Percentiles rank a stretch among this genome's conserved stretches.
These are phyloP conservation scores for Hirschfeldia incana DNA, from an alignment of 345 rosid genomes.

Conservation along the genomic window DNA sequence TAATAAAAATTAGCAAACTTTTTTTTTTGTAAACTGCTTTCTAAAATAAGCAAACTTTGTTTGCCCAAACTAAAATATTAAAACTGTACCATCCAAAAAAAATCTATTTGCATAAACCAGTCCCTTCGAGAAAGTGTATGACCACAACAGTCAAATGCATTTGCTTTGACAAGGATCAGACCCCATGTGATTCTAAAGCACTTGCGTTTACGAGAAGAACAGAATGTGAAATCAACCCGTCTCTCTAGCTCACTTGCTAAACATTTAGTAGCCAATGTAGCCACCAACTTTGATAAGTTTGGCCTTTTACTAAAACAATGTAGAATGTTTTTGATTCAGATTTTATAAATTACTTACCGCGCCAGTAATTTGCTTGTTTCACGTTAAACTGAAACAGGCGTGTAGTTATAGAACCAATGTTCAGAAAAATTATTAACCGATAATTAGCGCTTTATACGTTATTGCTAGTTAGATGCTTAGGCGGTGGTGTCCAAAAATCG, in stretches of 20 bases:
- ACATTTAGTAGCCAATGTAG: constrained; percentile 17
- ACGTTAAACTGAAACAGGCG: neutral
- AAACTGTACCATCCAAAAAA: constrained; percentile 23
- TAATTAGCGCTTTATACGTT: neutral
- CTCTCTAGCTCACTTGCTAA: constrained; percentile 33
- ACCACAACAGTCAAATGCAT: constrained; percentile 37
- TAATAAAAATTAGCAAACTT: constrained; percentile 21
- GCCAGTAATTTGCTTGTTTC: neutral
- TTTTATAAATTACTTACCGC: neutral
- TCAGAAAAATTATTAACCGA: neutral
- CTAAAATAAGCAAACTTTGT: constrained; percentile 23
- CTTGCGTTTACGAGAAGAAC: constrained; percentile 40
- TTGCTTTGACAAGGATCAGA: constrained; percentile 34
- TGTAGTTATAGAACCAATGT: neutral
- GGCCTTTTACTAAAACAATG: constrained; percentile 25
- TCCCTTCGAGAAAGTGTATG: constrained; percentile 34
- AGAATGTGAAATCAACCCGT: constrained; percentile 27
- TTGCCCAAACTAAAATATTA: constrained; percentile 35
- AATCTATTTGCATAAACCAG: constrained; percentile 25
- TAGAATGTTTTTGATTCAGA: constrained; percentile 12
- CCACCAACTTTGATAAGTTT: constrained; percentile 30
- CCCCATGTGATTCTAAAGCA: constrained; percentile 36
- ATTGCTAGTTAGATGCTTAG: neutral
- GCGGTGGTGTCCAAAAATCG: no score
- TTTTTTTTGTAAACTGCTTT: neutral